Evolutionary conservation across 169 alveolate species (phyloP).

Genomic region (Plasmodium malariae): DNA sequence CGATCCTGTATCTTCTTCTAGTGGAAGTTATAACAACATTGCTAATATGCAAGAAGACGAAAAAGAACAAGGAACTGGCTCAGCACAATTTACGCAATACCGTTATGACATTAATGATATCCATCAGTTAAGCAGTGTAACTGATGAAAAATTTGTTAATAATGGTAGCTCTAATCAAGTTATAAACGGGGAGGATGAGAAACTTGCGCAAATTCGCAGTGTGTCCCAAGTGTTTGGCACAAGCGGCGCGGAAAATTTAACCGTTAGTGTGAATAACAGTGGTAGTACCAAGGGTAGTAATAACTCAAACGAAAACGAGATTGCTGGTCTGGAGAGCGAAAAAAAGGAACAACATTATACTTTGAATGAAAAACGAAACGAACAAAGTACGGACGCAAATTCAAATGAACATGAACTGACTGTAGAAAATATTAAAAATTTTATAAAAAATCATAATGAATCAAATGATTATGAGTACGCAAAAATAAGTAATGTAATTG

Average conservation of each 20-base stretch:
- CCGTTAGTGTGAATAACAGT: no score
- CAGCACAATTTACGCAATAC: background rate
- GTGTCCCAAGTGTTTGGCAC: no score
- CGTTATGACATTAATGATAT: slow-evolving; percentile 57
- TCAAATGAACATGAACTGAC: background rate
- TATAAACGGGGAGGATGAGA: background rate
- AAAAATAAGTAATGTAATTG: slow-evolving; percentile 24
- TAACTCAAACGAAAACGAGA: background rate
- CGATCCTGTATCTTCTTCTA: background rate
- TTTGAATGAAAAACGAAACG: background rate
- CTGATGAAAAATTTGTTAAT: background rate
- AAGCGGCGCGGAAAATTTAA: no score
- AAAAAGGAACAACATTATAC: background rate
- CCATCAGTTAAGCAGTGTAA: slow-evolving; percentile 13
- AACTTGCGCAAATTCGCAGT: background rate
- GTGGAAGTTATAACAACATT: background rate
- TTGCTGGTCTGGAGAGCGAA: background rate
- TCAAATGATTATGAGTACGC: slow-evolving; percentile 33
- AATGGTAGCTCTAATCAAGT: background rate
- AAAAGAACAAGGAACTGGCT: background rate
- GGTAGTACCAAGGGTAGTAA: background rate
- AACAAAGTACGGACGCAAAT: background rate
- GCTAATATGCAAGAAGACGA: background rate
- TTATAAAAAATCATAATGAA: slow-evolving; percentile 41
- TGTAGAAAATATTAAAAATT: slow-evolving; percentile 31